phyloP scores from a whole-genome alignment of 768 basidiomycete genomes.

The Termitomyces heimii region DNA sequence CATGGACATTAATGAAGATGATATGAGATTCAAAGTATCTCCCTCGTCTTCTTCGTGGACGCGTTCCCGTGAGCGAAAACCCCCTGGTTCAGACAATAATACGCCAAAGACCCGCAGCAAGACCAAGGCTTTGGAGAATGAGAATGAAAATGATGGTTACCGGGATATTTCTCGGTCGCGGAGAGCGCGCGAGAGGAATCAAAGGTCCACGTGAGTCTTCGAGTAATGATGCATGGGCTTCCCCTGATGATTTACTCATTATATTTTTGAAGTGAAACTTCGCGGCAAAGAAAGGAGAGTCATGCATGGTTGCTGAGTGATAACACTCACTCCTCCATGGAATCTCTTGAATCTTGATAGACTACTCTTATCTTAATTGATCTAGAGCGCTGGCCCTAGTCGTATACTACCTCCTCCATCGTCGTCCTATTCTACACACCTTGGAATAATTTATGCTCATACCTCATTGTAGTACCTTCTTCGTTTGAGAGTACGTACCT shows the following conservation, averaged over 20 bases:
- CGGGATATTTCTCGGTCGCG: conserved; percentile 2
- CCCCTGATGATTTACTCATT: neutral
- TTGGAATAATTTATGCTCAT: neutral
- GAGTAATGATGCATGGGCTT: neutral
- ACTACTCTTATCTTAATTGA: neutral
- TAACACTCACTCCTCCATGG: conserved; percentile 13
- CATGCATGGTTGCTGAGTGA: conserved; percentile 24
- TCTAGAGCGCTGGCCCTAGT: neutral
- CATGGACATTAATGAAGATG: neutral
- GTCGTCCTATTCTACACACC: neutral
- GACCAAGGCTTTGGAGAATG: neutral
- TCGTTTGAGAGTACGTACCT: too few relatives aligned
- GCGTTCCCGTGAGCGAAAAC: neutral
- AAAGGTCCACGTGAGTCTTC: neutral
- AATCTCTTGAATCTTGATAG: neutral
- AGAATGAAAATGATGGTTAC: neutral
- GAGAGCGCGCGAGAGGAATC: conserved; percentile 4
- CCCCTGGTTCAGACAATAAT: conserved; percentile 1
- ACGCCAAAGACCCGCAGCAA: conserved; percentile 10
- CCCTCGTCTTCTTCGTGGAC: neutral
- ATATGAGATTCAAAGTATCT: neutral
- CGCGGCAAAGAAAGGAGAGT: neutral
- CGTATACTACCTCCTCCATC: neutral
- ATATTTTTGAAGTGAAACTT: neutral
- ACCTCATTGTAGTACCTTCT: too few relatives aligned